phyloP scores from a whole-genome alignment of 164 flowering plant species.

The Aristolochia contorta region DNA sequence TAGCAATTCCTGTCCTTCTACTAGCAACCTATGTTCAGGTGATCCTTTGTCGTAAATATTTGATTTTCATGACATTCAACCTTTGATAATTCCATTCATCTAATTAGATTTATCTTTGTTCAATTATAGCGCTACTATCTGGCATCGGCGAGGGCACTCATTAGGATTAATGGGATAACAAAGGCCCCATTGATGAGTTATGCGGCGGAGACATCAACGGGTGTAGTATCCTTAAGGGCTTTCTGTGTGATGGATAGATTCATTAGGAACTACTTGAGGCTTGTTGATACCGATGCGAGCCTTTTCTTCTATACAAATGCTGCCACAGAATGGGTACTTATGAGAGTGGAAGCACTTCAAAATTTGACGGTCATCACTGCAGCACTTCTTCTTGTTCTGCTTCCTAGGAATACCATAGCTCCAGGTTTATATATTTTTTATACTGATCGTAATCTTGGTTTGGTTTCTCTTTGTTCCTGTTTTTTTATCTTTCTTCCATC shows the following conservation, averaged over 20 bases:
- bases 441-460: too few species aligned
- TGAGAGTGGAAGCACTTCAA: constrained; percentile 67
- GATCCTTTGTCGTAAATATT: not conserved
- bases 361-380: constrained; percentile 56
- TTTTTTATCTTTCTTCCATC: too few species aligned
- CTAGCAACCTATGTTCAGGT: constrained; percentile 64
- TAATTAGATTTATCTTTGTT: not conserved
- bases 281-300: constrained; percentile 60
- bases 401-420: constrained; percentile 41
- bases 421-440: constrained; percentile 52
- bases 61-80: not conserved
- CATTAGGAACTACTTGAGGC: constrained; percentile 43
- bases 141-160: constrained; percentile 63
- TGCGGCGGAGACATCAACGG: constrained; percentile 73
- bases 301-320: constrained; percentile 70
- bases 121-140: constrained; percentile 47
- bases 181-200: constrained; percentile 84
- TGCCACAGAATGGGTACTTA: constrained; percentile 61
- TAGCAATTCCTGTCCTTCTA: constrained; percentile 36
- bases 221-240: constrained; percentile 71
- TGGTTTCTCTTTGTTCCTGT: too few species aligned
- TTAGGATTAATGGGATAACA: constrained; percentile 79
- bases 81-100: not conserved
- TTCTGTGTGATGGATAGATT: constrained; percentile 44
- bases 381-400: constrained; percentile 49